phyloP scores from a whole-genome alignment of 2,329 filamentous ascomycete genomes.

The Paramyrothecium sp. region DNA sequence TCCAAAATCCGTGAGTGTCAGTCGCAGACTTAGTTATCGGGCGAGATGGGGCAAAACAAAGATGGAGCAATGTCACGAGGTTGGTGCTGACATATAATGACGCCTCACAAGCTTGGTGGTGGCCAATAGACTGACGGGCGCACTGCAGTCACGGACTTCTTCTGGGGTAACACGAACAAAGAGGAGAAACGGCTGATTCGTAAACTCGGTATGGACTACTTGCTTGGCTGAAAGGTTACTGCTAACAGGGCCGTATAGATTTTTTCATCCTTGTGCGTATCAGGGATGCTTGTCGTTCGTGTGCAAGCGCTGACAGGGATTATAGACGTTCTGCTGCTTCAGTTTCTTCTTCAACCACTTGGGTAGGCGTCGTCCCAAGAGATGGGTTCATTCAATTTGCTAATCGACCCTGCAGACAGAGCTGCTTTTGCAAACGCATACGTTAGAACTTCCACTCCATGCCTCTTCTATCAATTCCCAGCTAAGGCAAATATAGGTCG shows the following conservation, averaged over 20 bases:
- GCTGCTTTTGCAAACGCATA: constrained; percentile 38
- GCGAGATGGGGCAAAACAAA: too few species aligned
- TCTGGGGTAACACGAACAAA: background rate
- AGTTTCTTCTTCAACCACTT: constrained; percentile 37
- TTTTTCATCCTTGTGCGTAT: constrained; percentile 27
- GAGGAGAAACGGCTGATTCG: background rate
- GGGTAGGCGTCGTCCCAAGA: constrained; percentile 13
- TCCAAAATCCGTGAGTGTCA: too few species aligned
- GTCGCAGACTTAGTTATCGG: too few species aligned
- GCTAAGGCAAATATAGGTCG: constrained; percentile 23
- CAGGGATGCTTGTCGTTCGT: background rate
- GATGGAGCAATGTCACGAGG: too few species aligned
- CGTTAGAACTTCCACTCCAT: background rate
- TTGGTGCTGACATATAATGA: too few species aligned
- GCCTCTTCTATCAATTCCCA: rapidly evolving
- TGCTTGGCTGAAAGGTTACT: background rate
- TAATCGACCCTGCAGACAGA: constrained; percentile 7
- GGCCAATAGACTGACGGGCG: too few species aligned
- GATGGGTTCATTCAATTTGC: background rate
- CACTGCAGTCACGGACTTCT: background rate
- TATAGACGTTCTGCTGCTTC: constrained; percentile 30
- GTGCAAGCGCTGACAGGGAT: rapidly evolving
- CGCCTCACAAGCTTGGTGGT: too few species aligned
- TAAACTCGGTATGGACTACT: background rate
- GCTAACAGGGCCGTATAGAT: constrained; percentile 12